Evolutionary conservation across 1,284 basidiomycete species (phyloP).

Genomic region (Tilletia indica): DNA sequence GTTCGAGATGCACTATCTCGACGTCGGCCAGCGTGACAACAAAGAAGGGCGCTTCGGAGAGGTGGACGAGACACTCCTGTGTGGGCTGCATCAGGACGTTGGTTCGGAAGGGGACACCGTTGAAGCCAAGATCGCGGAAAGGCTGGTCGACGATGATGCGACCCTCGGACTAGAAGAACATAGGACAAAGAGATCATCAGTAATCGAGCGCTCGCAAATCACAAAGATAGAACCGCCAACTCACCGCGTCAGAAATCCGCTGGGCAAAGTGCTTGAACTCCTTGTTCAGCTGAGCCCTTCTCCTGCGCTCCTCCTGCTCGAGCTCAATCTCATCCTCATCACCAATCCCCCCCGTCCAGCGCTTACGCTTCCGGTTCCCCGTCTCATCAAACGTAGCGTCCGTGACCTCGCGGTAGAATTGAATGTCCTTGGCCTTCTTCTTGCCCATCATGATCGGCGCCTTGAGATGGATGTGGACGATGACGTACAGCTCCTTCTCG

Average conservation of each 20-base stretch:
- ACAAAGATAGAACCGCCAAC: constrained; percentile 51
- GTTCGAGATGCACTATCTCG: constrained; percentile 93
- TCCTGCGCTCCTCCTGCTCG: constrained; percentile 92
- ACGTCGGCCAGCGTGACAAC: constrained; percentile 92
- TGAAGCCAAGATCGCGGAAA: constrained; percentile 94
- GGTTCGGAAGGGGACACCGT: constrained; percentile 92
- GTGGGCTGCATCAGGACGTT: constrained; percentile 93
- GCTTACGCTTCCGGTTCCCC: constrained; percentile 95
- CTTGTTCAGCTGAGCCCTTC: constrained; percentile 84
- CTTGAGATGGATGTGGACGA: constrained; percentile 89
- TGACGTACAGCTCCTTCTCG: constrained; percentile 90
- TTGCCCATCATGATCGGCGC: constrained; percentile 98
- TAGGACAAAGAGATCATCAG: not conserved
- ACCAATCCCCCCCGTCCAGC: constrained; percentile 71
- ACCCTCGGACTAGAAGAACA: constrained; percentile 60
- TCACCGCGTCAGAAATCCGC: constrained; percentile 77
- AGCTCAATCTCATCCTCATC: constrained; percentile 99
- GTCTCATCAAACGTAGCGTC: constrained; percentile 99
- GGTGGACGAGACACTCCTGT: constrained; percentile 92
- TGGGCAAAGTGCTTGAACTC: constrained; percentile 93
- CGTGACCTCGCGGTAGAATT: constrained; percentile 97
- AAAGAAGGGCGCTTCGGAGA: constrained; percentile 92
- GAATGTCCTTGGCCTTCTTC: constrained; percentile 96
- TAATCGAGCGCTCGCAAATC: not conserved
- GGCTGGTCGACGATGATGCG: constrained; percentile 91